These are phyloP conservation scores for Erysimum pusillum DNA, from an alignment of 441 rosid genomes.

Conservation along the genomic window DNA sequence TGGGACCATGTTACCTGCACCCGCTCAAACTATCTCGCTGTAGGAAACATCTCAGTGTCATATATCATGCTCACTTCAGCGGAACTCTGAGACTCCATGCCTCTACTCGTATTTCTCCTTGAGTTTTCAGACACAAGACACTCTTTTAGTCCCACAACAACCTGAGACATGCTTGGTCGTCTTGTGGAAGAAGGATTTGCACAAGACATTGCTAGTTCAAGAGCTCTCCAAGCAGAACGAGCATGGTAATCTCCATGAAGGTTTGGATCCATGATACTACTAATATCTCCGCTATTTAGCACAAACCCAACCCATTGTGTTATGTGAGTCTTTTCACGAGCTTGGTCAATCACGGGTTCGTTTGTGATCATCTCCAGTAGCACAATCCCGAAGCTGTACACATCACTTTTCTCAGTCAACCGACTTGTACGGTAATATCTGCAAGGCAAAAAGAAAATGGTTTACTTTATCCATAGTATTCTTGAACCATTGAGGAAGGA, in stretches of 20 bases:
- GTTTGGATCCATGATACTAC: conserved; percentile 41
- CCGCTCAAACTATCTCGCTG: no score
- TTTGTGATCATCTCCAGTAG: no score
- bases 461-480: no score
- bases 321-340: conserved; percentile 24
- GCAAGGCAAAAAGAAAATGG: background rate
- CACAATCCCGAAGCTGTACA: conserved; percentile 40
- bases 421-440: conserved; percentile 15
- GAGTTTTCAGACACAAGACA: conserved; percentile 37
- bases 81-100: background rate
- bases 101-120: background rate
- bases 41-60: no score
- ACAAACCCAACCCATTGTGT: conserved; percentile 34
- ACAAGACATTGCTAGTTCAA: conserved; percentile 42
- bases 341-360: conserved; percentile 23
- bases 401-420: conserved; percentile 37
- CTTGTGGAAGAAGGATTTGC: conserved; percentile 15
- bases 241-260: conserved; percentile 12
- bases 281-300: conserved; percentile 20
- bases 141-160: conserved; percentile 29
- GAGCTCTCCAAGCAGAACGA: conserved; percentile 39
- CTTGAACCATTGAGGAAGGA: no score
- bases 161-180: conserved; percentile 42
- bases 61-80: no score
- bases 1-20: no score